Conservation (phyloP, 2,329 filamentous ascomycete genomes). For the Penicillium paneum region DNA sequence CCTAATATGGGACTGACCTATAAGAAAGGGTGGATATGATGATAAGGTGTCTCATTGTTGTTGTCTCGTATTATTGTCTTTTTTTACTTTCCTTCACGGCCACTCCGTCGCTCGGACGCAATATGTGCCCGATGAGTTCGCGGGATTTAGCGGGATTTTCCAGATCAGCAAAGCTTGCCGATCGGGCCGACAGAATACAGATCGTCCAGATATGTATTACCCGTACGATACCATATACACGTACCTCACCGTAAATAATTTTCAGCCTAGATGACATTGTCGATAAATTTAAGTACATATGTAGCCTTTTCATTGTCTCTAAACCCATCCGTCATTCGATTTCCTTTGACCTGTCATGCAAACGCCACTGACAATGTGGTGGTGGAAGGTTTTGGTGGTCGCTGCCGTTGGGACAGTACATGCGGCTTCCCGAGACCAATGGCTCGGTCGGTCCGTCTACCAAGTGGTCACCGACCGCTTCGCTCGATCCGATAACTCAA, state of each 20-base stretch:
- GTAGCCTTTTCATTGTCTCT: not conserved
- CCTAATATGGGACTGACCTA: not conserved
- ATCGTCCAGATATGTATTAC: not conserved
- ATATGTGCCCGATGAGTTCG: not conserved
- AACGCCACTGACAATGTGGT: conserved; percentile 12
- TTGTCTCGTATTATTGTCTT: not conserved
- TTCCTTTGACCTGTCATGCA: not conserved
- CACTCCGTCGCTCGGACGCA: not conserved
- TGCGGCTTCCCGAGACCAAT: conserved; percentile 32
- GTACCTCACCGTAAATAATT: not conserved
- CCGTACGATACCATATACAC: not conserved
- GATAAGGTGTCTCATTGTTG: not conserved
- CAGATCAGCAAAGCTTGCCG: not conserved
- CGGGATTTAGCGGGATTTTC: no score
- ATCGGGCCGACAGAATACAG: conserved; percentile 3
- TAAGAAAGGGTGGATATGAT: conserved; percentile 1
- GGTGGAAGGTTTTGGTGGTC: conserved; percentile 8
- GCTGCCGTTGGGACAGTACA: conserved; percentile 3
- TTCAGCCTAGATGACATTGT: not conserved
- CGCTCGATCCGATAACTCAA: conserved; percentile 39
- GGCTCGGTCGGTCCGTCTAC: conserved; percentile 44
- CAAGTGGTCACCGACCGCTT: conserved; percentile 46
- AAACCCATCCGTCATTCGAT: not conserved
- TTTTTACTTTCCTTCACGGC: not conserved
- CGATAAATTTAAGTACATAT: conserved; percentile 1